Evolutionary conservation across 768 basidiomycete genomes (phyloP).

Genomic region (Boletus edulis): DNA sequence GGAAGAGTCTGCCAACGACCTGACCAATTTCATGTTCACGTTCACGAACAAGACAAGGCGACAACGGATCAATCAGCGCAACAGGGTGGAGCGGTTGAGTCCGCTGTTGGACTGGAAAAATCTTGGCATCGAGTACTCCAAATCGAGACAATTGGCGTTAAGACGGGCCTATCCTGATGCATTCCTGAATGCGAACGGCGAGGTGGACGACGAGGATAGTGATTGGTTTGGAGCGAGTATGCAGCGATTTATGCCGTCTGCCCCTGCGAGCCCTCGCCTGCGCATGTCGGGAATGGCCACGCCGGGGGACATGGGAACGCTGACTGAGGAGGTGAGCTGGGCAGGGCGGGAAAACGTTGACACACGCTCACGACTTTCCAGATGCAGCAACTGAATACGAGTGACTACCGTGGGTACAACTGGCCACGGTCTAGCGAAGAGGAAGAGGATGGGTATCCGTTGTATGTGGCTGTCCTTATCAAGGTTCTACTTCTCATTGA

Average conservation of each 20-base stretch:
- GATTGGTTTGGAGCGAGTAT: conserved; percentile 48
- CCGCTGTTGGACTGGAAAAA: conserved; percentile 99
- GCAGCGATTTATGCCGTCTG: conserved; percentile 69
- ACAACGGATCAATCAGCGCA: conserved; percentile 98
- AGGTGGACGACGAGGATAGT: conserved; percentile 44
- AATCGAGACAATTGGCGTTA: conserved; percentile 88
- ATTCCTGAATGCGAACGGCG: conserved; percentile 63
- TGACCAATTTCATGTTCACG: conserved; percentile 69
- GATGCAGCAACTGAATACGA: conserved; percentile 88
- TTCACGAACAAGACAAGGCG: conserved; percentile 86
- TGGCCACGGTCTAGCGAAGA: conserved; percentile 65
- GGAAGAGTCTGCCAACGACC: conserved; percentile 87
- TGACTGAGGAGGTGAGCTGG: conserved; percentile 72
- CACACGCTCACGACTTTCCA: conserved; percentile 22
- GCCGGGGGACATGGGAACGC: conserved; percentile 89
- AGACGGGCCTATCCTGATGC: conserved; percentile 94
- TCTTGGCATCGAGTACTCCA: conserved; percentile 94
- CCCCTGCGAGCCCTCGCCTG: conserved; percentile 86
- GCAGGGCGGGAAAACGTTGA: not conserved
- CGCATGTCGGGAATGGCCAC: conserved; percentile 76
- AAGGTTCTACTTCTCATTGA: conserved; percentile 2
- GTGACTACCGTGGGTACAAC: conserved; percentile 68
- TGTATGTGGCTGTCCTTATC: conserved; percentile 50
- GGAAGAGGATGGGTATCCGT: conserved; percentile 89
- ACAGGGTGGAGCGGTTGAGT: conserved; percentile 91